These are phyloP conservation scores for Plasmodium blacklocki DNA, from an alignment of 169 alveolate genomes.

Conservation along the genomic window DNA sequence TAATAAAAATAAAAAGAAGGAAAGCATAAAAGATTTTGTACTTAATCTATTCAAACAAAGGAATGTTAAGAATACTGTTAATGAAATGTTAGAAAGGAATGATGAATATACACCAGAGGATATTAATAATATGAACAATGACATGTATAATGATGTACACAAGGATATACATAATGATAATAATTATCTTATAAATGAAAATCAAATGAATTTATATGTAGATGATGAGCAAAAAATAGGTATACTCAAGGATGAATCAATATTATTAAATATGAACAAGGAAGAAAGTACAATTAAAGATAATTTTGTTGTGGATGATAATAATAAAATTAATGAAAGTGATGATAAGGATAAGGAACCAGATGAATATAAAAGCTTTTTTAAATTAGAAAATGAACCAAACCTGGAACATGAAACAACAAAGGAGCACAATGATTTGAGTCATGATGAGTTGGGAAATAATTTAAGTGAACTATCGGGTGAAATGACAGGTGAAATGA, in stretches of 20 bases:
- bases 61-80: too few species aligned
- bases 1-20: too few species aligned
- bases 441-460: too few species aligned
- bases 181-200: background rate
- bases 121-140: too few species aligned
- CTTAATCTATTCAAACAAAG: too few species aligned
- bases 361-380: background rate
- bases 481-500: background rate
- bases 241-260: too few species aligned
- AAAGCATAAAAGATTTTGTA: too few species aligned
- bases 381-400: background rate
- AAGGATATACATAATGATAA: background rate
- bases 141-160: background rate
- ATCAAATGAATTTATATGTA: background rate
- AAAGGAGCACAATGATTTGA: too few species aligned
- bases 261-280: background rate
- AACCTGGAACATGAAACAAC: too few species aligned
- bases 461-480: background rate
- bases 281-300: background rate
- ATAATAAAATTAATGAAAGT: background rate
- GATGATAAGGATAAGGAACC: background rate
- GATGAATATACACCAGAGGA: too few species aligned
- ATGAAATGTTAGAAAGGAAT: too few species aligned
- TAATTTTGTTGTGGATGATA: background rate
- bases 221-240: background rate